These are phyloP conservation scores for Cadophora sp. DNA, from an alignment of 2,329 filamentous ascomycete genomes.

Conservation along the genomic window DNA sequence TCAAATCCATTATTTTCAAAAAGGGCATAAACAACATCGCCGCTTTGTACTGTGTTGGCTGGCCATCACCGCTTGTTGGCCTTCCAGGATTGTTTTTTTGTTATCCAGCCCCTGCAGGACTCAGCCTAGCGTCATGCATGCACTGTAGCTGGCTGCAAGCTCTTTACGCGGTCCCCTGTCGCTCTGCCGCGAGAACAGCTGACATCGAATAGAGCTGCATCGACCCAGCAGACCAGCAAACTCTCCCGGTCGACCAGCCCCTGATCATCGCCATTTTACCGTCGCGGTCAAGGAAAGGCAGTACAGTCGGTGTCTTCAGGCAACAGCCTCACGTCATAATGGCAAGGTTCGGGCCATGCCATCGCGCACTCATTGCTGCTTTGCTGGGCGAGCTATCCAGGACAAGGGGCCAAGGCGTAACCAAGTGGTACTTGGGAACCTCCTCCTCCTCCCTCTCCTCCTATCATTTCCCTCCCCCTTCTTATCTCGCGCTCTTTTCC, in stretches of 20 bases:
- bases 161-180: slow-evolving; percentile 35
- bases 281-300: slow-evolving; percentile 15
- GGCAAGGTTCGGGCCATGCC: neutral
- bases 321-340: slow-evolving; percentile 18
- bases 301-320: neutral
- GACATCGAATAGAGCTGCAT: slow-evolving; percentile 32
- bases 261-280: slow-evolving; percentile 27
- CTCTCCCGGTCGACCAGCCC: slow-evolving; percentile 15
- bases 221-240: slow-evolving; percentile 19
- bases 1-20: neutral
- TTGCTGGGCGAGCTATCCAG: neutral
- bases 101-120: slow-evolving; percentile 4
- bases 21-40: neutral
- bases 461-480: slow-evolving; percentile 9
- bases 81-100: neutral
- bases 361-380: slow-evolving; percentile 1
- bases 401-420: slow-evolving; percentile 2
- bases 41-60: slow-evolving; percentile 14
- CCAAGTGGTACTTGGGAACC: neutral
- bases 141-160: slow-evolving; percentile 19
- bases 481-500: slow-evolving; percentile 22
- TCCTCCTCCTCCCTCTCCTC: neutral
- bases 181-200: slow-evolving; percentile 20
- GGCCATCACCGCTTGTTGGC: slow-evolving; percentile 5
- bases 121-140: slow-evolving; percentile 33